Base-by-base conservation (phyloP, 495 filamentous ascomycete genomes). In the Hypoxylon fuscum region DNA sequence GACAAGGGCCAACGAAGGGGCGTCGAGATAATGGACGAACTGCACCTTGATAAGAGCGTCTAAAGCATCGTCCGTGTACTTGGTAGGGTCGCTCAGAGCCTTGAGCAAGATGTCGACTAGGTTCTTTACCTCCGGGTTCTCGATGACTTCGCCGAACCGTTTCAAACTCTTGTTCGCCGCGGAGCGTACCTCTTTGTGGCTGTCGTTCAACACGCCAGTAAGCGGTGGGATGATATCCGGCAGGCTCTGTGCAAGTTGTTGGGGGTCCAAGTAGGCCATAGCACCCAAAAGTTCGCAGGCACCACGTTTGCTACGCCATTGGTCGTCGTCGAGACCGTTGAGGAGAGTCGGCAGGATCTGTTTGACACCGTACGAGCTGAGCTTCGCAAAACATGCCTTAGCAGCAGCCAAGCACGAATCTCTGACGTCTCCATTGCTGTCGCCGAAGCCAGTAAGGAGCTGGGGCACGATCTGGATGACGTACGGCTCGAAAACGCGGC, bases 231-330 rank as follows among this genome's bases (percentile, higher is more conserved):
- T 98, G 57, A 98, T 98, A 48, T 94, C 92, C 0, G 95, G 96
- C 59, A 98, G 76, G 68, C 93, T 97, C 50, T 89, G 83, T 1
- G 95, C 93, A 12, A 98, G 82, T 69, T 98, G 95, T 54, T 97
- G 87, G 5, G 95, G 95, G 68, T 97, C 93, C 14, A 98, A 83
- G 71, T 98, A 98, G 8, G 95, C 96, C 94, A 98, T 98, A 52
- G 94, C 94, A 69, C 95, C 95, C 15, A 98, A 84, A 8, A 96
- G 84, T 68, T 98, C 95, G 66, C 95, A 98, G 49, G 95, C 95
- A 62, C 95, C 95, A 76, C 96, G 97, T 72, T 98, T 97, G 77
- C 91, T 97, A 66, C 95, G 87, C 95, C 95, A 98, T 72, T 97
- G 95, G 25, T 89, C 85, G 45, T 98, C 96, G 53, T 97, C 92